phyloP scores from a whole-genome alignment of 345 rosid species.

The Zanthoxylum bungeanum region DNA sequence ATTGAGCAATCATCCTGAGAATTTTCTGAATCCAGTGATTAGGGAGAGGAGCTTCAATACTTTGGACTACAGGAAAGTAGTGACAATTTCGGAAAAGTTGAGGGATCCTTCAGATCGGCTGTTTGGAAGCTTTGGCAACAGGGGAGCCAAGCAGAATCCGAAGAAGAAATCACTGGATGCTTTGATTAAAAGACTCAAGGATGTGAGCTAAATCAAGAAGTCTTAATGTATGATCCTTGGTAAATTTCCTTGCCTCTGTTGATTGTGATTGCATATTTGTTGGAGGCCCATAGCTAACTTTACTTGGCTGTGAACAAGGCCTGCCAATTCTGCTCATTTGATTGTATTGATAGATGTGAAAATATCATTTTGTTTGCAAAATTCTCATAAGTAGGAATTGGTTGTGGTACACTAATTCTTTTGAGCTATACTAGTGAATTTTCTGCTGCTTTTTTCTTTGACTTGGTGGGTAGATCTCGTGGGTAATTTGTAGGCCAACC shows the following conservation, averaged over 20 bases:
- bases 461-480: not conserved
- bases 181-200: conserved; percentile 85
- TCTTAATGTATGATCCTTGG: conserved; percentile 27
- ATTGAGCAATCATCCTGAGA: conserved; percentile 87
- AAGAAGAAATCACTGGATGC: conserved; percentile 93
- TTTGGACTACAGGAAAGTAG: conserved; percentile 79
- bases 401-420: conserved; percentile 25
- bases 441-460: conserved; percentile 4
- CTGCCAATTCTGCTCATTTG: conserved; percentile 17
- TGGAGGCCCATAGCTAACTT: conserved; percentile 24
- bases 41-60: conserved; percentile 82
- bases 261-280: conserved; percentile 35
- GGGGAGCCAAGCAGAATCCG: conserved; percentile 82
- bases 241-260: conserved; percentile 21
- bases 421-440: conserved; percentile 11
- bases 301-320: conserved; percentile 16
- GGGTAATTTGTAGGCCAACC: not conserved
- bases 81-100: conserved; percentile 77
- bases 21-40: conserved; percentile 78
- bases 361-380: conserved; percentile 30
- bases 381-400: conserved; percentile 19
- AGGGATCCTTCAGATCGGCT: conserved; percentile 86
- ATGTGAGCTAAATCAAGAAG: conserved; percentile 54
- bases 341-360: conserved; percentile 24
- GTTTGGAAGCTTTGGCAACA: conserved; percentile 86